Conservation (phyloP, 768 basidiomycete species). For the Terana coerulea region DNA sequence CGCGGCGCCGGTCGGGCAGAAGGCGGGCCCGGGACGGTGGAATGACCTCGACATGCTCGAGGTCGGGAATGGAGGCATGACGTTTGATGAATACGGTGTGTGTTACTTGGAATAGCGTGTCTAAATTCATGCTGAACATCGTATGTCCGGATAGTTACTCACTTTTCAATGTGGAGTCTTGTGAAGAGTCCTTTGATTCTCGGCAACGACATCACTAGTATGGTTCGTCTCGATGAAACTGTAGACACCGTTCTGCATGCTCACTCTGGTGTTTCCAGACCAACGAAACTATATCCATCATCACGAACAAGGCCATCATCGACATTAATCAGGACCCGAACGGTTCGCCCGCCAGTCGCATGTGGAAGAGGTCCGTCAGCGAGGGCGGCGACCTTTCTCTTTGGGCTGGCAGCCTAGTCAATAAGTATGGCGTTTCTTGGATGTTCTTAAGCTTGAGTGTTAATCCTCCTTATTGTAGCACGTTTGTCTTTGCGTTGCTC, state of each 20-base stretch:
- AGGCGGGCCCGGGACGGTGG: conserved; percentile 32
- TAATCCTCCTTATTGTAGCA: conserved; percentile 10
- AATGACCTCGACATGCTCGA: conserved; percentile 40
- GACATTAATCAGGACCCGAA: conserved; percentile 32
- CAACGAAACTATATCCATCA: conserved; percentile 33
- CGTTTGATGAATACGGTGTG: conserved; percentile 36
- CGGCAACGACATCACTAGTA: conserved; percentile 36
- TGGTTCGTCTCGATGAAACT: conserved; percentile 21
- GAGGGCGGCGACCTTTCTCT: conserved; percentile 29
- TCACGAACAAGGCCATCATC: conserved; percentile 36
- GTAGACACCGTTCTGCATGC: background rate
- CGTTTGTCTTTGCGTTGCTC: conserved; percentile 32
- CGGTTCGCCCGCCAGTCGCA: conserved; percentile 28
- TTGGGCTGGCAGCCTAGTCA: conserved; percentile 30
- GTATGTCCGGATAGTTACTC: conserved; percentile 32
- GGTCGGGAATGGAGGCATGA: conserved; percentile 37
- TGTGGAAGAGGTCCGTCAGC: conserved; percentile 28
- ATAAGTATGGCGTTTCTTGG: too few species aligned
- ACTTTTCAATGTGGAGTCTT: conserved; percentile 41
- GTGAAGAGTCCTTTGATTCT: conserved; percentile 40
- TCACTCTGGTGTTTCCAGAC: conserved; percentile 18
- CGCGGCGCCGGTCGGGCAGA: conserved; percentile 32
- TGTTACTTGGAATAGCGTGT: background rate
- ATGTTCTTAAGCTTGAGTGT: too few species aligned
- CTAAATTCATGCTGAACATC: background rate